phyloP scores from a whole-genome alignment of 352 stramenopile genomes.

The Phytophthora palmivora region DNA sequence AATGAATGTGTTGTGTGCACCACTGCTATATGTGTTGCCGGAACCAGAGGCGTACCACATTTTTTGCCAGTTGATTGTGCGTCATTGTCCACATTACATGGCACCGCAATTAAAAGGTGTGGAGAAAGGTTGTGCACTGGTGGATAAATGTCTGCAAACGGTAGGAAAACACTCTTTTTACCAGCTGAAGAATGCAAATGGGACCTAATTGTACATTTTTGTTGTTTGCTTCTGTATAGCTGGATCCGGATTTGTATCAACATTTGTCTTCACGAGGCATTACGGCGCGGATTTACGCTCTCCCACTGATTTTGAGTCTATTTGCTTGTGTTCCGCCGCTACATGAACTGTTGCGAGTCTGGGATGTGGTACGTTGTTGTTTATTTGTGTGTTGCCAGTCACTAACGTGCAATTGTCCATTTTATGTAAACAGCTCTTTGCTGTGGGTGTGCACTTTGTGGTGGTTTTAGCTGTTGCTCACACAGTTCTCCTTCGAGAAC shows the following conservation, averaged over 20 bases:
- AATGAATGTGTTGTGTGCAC: constrained; percentile 92
- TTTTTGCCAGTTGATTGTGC: constrained; percentile 89
- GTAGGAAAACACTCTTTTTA: no score
- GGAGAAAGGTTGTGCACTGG: constrained; percentile 79
- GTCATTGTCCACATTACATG: constrained; percentile 92
- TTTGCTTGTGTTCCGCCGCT: constrained; percentile 92
- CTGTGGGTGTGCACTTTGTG: constrained; percentile 92
- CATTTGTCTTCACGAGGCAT: constrained; percentile 82
- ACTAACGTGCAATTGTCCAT: constrained; percentile 1
- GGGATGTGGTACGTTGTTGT: constrained; percentile 80
- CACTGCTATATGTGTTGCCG: constrained; percentile 93
- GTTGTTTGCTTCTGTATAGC: constrained; percentile 33
- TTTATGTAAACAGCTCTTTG: constrained; percentile 72
- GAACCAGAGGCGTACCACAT: constrained; percentile 91
- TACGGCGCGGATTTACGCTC: constrained; percentile 86
- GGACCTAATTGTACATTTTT: not conserved
- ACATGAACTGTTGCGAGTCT: constrained; percentile 89
- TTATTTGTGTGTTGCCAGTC: not conserved
- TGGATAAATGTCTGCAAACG: constrained; percentile 84
- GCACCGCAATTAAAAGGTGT: constrained; percentile 87
- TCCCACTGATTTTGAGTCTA: constrained; percentile 89
- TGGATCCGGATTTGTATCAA: constrained; percentile 84
- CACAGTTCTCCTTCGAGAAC: constrained; percentile 87
- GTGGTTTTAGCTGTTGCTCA: constrained; percentile 90
- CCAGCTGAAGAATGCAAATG: no score